Conservation (phyloP, 73 alveolate genomes). For the Tetrahymena elliotti region DNA sequence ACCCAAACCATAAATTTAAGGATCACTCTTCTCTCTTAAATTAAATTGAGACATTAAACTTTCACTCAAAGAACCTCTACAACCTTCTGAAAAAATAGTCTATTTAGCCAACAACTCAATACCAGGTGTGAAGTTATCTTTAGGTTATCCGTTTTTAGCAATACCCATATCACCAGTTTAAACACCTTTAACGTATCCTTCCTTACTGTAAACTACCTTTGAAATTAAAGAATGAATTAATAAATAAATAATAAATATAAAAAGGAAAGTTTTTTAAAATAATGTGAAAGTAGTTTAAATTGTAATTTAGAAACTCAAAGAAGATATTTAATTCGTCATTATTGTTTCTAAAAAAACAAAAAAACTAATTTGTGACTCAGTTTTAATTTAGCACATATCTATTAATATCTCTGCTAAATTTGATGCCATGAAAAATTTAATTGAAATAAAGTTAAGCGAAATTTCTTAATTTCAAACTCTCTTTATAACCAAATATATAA, state of each 20-base stretch:
- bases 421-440: not conserved
- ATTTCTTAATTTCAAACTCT: not conserved
- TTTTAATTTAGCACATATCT: not conserved
- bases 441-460: not conserved
- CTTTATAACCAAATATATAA: not conserved
- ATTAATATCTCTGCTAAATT: not conserved
- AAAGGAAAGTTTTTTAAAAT: no score
- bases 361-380: not conserved
- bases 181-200: slow-evolving; percentile 79
- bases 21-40: slow-evolving; percentile 45
- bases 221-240: not conserved
- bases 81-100: slow-evolving; percentile 91
- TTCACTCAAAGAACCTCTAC: slow-evolving; percentile 86
- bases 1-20: slow-evolving; percentile 83
- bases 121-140: slow-evolving; percentile 54
- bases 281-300: not conserved
- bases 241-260: no score
- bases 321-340: not conserved
- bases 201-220: slow-evolving; percentile 28
- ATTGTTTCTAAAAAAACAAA: not conserved
- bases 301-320: not conserved
- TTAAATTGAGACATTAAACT: slow-evolving; percentile 50
- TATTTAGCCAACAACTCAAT: slow-evolving; percentile 64
- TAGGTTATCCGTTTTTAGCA: slow-evolving; percentile 70
- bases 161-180: slow-evolving; percentile 79